Percentiles rank a stretch among this genome's conserved stretches.
Conservation (phyloP, 2,329 filamentous ascomycete genomes). For the Parasarocladium wereldwijsianum region DNA sequence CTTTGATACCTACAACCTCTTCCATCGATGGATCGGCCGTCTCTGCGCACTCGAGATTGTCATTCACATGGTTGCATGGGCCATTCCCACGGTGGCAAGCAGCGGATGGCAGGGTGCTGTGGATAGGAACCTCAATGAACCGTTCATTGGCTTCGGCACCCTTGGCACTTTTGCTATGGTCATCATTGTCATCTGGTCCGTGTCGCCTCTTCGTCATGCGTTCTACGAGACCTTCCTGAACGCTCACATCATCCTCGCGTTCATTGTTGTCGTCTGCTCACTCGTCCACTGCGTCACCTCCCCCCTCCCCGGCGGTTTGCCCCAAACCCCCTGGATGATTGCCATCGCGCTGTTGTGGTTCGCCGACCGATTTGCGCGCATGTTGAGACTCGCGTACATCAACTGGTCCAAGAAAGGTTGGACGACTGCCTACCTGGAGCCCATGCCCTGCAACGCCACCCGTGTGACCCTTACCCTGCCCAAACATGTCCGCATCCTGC, state of each 20-base stretch:
- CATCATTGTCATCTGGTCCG: slow-evolving; percentile 52
- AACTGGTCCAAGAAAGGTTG: slow-evolving; percentile 47
- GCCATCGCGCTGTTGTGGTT: slow-evolving; percentile 66
- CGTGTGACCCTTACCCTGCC: slow-evolving; percentile 58
- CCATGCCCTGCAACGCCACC: slow-evolving; percentile 54
- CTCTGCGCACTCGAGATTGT: slow-evolving; percentile 55
- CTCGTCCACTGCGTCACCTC: slow-evolving; percentile 67
- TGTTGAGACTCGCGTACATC: slow-evolving; percentile 47
- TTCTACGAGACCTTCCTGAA: slow-evolving; percentile 97
- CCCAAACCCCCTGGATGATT: slow-evolving; percentile 62
- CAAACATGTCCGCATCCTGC: slow-evolving; percentile 48
- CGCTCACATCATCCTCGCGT: slow-evolving; percentile 63
- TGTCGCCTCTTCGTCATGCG: slow-evolving; percentile 74
- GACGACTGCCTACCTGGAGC: slow-evolving; percentile 51
- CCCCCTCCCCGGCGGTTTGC: slow-evolving; percentile 46
- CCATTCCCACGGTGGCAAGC: slow-evolving; percentile 53
- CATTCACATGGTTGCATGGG: slow-evolving; percentile 59
- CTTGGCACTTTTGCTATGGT: slow-evolving; percentile 46
- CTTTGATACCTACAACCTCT: slow-evolving; percentile 86
- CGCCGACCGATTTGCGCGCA: slow-evolving; percentile 50
- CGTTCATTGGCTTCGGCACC: slow-evolving; percentile 53
- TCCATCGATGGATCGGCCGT: slow-evolving; percentile 60
- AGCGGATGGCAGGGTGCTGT: slow-evolving; percentile 46
- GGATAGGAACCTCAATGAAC: slow-evolving; percentile 36
- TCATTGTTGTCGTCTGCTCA: slow-evolving; percentile 53